phyloP scores from a whole-genome alignment of 345 rosid species.

The Dipteronia sinensis region DNA sequence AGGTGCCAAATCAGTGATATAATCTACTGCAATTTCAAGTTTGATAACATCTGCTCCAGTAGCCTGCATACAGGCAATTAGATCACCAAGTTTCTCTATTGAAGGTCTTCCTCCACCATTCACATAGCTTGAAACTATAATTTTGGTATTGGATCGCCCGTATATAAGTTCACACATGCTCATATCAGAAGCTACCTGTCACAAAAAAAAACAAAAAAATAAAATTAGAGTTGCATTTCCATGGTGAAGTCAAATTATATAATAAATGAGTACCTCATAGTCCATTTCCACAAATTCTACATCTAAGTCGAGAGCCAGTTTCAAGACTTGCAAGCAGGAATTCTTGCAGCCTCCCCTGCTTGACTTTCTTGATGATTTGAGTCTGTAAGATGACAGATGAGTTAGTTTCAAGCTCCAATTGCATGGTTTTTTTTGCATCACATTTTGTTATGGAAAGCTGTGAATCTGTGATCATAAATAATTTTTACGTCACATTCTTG shows the following conservation, averaged over 20 bases:
- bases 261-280: constrained; percentile 35
- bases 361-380: constrained; percentile 23
- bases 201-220: background rate
- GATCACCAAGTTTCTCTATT: constrained; percentile 27
- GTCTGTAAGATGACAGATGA: constrained; percentile 23
- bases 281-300: constrained; percentile 52
- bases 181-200: constrained; percentile 37
- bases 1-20: constrained; percentile 35
- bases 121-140: constrained; percentile 37
- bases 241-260: background rate
- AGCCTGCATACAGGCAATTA: constrained; percentile 36
- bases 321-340: constrained; percentile 35
- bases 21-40: constrained; percentile 28
- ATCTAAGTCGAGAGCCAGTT: constrained; percentile 34
- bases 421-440: too few relatives aligned
- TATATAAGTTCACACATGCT: constrained; percentile 29
- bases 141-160: constrained; percentile 28
- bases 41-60: constrained; percentile 37
- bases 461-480: too few relatives aligned
- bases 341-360: constrained; percentile 17
- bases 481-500: too few relatives aligned
- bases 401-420: background rate
- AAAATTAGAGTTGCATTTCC: too few relatives aligned
- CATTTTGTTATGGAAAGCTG: too few relatives aligned
- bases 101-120: constrained; percentile 31